Conservation (phyloP, 2,329 filamentous ascomycete species). For the Arthrobotrys entomopaga region DNA sequence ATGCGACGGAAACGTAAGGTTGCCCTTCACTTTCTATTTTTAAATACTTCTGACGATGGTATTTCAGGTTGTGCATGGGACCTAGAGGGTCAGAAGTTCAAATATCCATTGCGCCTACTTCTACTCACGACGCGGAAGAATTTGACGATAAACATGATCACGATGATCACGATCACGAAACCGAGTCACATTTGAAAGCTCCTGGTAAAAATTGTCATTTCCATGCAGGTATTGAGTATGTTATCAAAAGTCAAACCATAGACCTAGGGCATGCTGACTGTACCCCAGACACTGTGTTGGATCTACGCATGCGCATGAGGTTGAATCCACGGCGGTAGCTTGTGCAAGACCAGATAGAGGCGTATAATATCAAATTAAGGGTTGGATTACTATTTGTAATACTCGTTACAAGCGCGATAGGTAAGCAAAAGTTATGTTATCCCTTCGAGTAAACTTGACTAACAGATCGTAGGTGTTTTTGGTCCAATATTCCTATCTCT, state of each 20-base stretch:
- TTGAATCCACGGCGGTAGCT: constrained; percentile 60
- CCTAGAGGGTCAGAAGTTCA: constrained; percentile 71
- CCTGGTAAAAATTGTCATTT: constrained; percentile 72
- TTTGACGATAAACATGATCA: constrained; percentile 54
- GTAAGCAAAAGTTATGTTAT: constrained; percentile 61
- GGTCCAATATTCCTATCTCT: constrained; percentile 72
- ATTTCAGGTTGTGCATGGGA: constrained; percentile 70
- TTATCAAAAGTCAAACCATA: constrained; percentile 46
- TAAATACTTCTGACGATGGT: no score
- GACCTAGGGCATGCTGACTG: constrained; percentile 54
- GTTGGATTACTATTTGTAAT: constrained; percentile 79
- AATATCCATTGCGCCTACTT: constrained; percentile 59
- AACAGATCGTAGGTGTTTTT: constrained; percentile 67
- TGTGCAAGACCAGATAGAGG: constrained; percentile 64
- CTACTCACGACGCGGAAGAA: constrained; percentile 19
- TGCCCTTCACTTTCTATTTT: no score
- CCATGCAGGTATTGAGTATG: constrained; percentile 79
- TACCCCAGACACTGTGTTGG: constrained; percentile 58
- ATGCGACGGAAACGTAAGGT: constrained; percentile 66
- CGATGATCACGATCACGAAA: constrained; percentile 30
- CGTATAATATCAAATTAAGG: constrained; percentile 75
- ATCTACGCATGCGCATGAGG: constrained; percentile 62
- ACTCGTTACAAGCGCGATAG: constrained; percentile 74
- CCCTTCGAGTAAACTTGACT: not conserved
- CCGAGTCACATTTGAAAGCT: not conserved